phyloP scores from a whole-genome alignment of 495 filamentous ascomycete genomes.

The Daldinia bambusicola region DNA sequence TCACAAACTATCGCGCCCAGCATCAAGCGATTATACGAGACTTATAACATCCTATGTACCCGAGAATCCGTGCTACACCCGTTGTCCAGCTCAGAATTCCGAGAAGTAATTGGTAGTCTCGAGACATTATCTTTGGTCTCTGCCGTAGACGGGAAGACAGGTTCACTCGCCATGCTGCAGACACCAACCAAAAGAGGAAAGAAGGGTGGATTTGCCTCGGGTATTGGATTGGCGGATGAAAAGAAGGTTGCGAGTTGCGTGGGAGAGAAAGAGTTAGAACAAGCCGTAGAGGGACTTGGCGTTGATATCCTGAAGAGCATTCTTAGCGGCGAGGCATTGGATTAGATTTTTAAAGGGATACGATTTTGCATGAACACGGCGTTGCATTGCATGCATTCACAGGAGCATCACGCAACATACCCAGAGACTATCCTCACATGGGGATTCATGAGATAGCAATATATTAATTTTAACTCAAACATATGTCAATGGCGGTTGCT shows the following conservation, averaged over 20 bases:
- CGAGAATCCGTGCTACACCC: constrained; percentile 86
- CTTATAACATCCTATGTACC: constrained; percentile 82
- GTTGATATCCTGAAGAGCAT: constrained; percentile 64
- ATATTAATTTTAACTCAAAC: neutral
- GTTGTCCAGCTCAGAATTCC: constrained; percentile 87
- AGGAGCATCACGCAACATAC: constrained; percentile 8
- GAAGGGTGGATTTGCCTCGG: constrained; percentile 52
- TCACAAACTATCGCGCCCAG: constrained; percentile 68
- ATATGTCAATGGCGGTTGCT: neutral
- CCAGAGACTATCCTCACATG: neutral
- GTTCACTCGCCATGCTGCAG: constrained; percentile 66
- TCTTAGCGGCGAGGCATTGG: constrained; percentile 62
- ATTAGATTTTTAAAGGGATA: constrained; percentile 41
- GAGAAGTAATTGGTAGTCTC: constrained; percentile 89
- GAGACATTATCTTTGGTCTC: constrained; percentile 84
- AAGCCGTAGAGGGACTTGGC: constrained; percentile 75
- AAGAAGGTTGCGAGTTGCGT: constrained; percentile 79
- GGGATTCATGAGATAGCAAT: constrained; percentile 21
- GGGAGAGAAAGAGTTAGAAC: constrained; percentile 78
- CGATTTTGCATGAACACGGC: constrained; percentile 25
- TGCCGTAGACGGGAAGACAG: constrained; percentile 77
- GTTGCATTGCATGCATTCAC: constrained; percentile 44
- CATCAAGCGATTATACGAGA: constrained; percentile 78
- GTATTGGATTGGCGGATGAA: constrained; percentile 64
- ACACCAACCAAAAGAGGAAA: constrained; percentile 69